Evolutionary conservation across 306 rosid genomes (phyloP).

Genomic region (Pyrus communis): DNA sequence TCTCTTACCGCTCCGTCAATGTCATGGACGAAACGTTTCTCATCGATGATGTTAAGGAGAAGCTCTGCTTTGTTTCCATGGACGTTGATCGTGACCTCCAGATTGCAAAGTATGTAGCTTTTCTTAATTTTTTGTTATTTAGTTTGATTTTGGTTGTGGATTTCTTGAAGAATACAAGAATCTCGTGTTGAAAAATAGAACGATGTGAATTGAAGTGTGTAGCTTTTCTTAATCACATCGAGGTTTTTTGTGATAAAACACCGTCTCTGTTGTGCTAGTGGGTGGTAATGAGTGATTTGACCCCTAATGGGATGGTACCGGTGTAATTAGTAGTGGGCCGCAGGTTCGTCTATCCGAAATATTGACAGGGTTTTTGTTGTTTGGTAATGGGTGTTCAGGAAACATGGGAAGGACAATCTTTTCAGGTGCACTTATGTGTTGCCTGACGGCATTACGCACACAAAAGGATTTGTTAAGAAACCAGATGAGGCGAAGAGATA

Average conservation of each 20-base stretch:
- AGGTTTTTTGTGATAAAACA: background rate
- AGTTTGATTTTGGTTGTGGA: background rate
- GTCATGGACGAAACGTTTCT: conserved; percentile 90
- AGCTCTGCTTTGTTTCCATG: conserved; percentile 83
- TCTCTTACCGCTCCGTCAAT: conserved; percentile 71
- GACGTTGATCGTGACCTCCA: conserved; percentile 56
- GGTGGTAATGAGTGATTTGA: background rate
- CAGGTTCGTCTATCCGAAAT: background rate
- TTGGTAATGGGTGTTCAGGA: conserved; percentile 30
- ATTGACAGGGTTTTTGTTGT: background rate
- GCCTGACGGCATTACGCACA: conserved; percentile 74
- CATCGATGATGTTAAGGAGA: conserved; percentile 90
- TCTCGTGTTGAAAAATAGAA: background rate
- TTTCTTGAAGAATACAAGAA: background rate
- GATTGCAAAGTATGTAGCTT: conserved; percentile 42
- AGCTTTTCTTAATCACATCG: background rate
- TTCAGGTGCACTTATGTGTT: conserved; percentile 78
- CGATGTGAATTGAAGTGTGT: no score
- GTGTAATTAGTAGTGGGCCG: background rate
- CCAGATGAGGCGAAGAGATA: conserved; percentile 58
- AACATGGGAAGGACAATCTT: conserved; percentile 53
- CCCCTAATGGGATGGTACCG: no score
- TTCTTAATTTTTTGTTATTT: background rate
- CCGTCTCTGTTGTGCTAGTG: background rate
- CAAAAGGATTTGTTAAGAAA: conserved; percentile 72